phyloP scores from a whole-genome alignment of 768 basidiomycete species.

The Clitopilus hobsonii region DNA sequence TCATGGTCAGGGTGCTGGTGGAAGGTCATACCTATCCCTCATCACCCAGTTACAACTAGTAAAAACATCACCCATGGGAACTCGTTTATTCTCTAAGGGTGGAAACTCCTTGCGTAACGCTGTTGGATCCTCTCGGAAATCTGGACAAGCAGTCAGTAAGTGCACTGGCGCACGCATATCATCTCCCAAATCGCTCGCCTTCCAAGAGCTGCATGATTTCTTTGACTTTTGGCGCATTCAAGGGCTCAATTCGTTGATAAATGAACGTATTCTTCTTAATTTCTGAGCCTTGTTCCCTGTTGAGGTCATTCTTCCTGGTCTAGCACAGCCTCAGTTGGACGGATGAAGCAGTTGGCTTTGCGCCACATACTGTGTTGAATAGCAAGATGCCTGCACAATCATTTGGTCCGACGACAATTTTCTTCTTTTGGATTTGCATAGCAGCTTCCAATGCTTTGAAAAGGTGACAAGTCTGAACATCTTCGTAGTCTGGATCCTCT shows the following conservation, averaged over 20 bases:
- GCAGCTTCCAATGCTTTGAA: conserved; percentile 79
- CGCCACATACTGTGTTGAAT: conserved; percentile 79
- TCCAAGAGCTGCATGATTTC: conserved; percentile 75
- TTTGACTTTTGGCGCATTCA: conserved; percentile 81
- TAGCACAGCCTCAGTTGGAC: conserved; percentile 16
- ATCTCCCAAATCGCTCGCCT: no score
- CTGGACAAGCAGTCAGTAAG: conserved; percentile 30
- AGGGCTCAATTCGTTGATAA: conserved; percentile 70
- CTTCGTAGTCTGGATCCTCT: conserved; percentile 62
- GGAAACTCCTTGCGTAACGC: conserved; percentile 59
- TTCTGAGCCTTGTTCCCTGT: conserved; percentile 40
- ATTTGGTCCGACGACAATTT: conserved; percentile 83
- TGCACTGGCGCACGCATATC: conserved; percentile 25
- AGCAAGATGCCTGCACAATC: conserved; percentile 88
- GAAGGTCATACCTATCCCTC: conserved; percentile 88
- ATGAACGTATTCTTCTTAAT: conserved; percentile 68
- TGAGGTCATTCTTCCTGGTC: conserved; percentile 37
- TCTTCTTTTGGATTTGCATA: conserved; percentile 83
- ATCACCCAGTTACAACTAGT: conserved; percentile 88
- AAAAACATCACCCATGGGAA: conserved; percentile 87
- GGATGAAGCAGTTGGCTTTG: neutral
- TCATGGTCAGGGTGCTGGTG: no score
- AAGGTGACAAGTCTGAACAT: conserved; percentile 69
- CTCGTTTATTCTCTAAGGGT: conserved; percentile 50
- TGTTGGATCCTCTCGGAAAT: conserved; percentile 58